Evolutionary conservation across 2,329 filamentous ascomycete genomes (phyloP).

Genomic region (Hymenotorrendiella dingleyae): DNA sequence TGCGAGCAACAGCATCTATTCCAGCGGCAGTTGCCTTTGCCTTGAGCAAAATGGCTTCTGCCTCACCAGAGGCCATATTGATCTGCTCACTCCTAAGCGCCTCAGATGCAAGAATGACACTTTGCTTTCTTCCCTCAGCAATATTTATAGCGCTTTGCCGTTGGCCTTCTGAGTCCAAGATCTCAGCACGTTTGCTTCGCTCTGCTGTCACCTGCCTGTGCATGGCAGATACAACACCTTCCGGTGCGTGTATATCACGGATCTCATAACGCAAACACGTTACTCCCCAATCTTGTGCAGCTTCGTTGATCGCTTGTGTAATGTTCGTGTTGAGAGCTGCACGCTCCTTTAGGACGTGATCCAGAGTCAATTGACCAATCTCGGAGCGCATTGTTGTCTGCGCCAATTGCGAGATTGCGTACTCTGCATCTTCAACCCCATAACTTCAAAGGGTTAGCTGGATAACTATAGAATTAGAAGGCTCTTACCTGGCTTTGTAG

Average conservation of each 20-base stretch:
- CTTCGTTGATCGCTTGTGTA: conserved; percentile 97
- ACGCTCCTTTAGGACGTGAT: conserved; percentile 96
- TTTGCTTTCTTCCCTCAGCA: conserved; percentile 94
- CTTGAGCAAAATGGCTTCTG: conserved; percentile 84
- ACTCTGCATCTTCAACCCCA: conserved; percentile 96
- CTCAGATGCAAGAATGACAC: conserved; percentile 91
- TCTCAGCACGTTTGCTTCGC: conserved; percentile 94
- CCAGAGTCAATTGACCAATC: conserved; percentile 91
- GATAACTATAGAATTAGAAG: conserved; percentile 3
- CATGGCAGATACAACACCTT: conserved; percentile 93
- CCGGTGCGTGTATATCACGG: conserved; percentile 93
- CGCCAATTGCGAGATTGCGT: conserved; percentile 94
- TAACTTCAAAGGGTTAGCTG: conserved; percentile 53
- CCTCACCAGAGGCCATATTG: conserved; percentile 87
- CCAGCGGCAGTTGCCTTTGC: conserved; percentile 80
- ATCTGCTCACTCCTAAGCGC: conserved; percentile 85
- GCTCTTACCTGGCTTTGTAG: conserved; percentile 90
- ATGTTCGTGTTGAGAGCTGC: conserved; percentile 96
- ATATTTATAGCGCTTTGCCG: conserved; percentile 98
- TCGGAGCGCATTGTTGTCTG: conserved; percentile 99
- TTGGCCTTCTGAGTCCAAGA: conserved; percentile 94
- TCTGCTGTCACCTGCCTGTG: conserved; percentile 97
- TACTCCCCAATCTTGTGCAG: conserved; percentile 93
- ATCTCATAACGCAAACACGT: conserved; percentile 97
- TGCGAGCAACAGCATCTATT: conserved; percentile 76